phyloP scores from a whole-genome alignment of 129 eudicot genomes.

The Chrysanthemum makinoi region DNA sequence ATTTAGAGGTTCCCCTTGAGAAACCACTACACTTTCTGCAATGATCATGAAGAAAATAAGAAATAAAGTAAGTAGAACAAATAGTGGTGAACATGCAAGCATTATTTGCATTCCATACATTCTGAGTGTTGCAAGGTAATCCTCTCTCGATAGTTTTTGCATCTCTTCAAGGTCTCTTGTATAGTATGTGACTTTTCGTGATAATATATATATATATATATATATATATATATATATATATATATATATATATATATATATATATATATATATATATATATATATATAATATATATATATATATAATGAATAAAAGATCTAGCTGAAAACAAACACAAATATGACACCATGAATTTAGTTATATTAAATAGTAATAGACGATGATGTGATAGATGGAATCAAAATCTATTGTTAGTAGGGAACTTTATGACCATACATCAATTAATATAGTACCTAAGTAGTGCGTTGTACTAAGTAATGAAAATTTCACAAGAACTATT shows the following conservation, averaged over 20 bases:
- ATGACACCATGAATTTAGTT: slow-evolving; percentile 1
- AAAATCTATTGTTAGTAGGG: too few species aligned
- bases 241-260: too few species aligned
- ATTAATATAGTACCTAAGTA: not conserved
- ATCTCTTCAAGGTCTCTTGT: slow-evolving; percentile 95
- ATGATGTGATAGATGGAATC: slow-evolving; percentile 3
- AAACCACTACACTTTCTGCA: slow-evolving; percentile 99
- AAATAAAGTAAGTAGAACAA: slow-evolving; percentile 15
- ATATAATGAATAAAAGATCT: slow-evolving; percentile 10
- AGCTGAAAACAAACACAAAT: slow-evolving; percentile 8
- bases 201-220: too few species aligned
- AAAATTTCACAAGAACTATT: slow-evolving; percentile 11
- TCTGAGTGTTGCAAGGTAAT: slow-evolving; percentile 93
- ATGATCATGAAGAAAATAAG: slow-evolving; percentile 14
- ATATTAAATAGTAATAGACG: not conserved
- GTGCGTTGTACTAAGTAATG: not conserved
- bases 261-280: too few species aligned
- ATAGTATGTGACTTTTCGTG: slow-evolving; percentile 84
- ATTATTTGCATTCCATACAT: slow-evolving; percentile 44
- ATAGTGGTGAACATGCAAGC: not conserved
- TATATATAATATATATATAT: too few species aligned
- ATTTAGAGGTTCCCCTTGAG: slow-evolving; percentile 85
- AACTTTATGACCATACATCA: slow-evolving; percentile 3
- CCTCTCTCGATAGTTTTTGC: slow-evolving; percentile 96
- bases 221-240: too few species aligned